Evolutionary conservation across 495 filamentous ascomycete genomes (phyloP).

Genomic region (Recurvomyces mirabilis): DNA sequence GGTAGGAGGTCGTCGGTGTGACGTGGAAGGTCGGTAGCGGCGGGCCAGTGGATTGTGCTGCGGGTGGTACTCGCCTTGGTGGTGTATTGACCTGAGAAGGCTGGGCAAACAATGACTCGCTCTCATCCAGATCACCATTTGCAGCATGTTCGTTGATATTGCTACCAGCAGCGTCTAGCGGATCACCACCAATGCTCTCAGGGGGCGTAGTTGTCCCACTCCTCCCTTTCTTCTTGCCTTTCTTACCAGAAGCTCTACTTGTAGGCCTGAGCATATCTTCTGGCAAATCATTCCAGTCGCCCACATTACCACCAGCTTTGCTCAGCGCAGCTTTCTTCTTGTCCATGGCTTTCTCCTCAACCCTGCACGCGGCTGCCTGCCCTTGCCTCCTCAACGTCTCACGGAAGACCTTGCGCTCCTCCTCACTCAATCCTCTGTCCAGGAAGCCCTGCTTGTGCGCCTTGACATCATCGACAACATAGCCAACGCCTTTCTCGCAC

Average conservation of each 20-base stretch:
- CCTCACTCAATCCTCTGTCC: constrained; percentile 37
- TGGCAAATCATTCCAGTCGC: constrained; percentile 21
- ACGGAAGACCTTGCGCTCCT: constrained; percentile 36
- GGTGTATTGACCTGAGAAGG: constrained; percentile 7
- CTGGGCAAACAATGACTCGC: constrained; percentile 37
- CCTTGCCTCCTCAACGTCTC: constrained; percentile 32
- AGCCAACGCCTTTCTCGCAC: constrained; percentile 66
- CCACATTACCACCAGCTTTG: constrained; percentile 4
- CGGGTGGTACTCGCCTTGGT: background rate
- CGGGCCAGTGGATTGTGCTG: constrained; percentile 1
- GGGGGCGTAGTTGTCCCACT: background rate
- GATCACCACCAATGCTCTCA: constrained; percentile 1
- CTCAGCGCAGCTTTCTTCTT: constrained; percentile 18
- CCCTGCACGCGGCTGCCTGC: constrained; percentile 26
- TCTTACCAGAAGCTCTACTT: background rate
- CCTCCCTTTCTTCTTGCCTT: constrained; percentile 5
- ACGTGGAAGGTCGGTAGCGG: constrained; percentile 33
- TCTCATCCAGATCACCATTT: constrained; percentile 12
- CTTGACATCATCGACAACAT: constrained; percentile 63
- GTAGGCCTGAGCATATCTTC: constrained; percentile 18
- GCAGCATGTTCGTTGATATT: background rate
- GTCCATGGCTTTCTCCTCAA: constrained; percentile 20
- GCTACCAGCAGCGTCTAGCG: background rate
- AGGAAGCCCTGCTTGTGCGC: constrained; percentile 52
- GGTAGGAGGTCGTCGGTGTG: constrained; percentile 51